Base-by-base conservation (phyloP, 148 eudicot species). In the Polygonum maritimum region DNA sequence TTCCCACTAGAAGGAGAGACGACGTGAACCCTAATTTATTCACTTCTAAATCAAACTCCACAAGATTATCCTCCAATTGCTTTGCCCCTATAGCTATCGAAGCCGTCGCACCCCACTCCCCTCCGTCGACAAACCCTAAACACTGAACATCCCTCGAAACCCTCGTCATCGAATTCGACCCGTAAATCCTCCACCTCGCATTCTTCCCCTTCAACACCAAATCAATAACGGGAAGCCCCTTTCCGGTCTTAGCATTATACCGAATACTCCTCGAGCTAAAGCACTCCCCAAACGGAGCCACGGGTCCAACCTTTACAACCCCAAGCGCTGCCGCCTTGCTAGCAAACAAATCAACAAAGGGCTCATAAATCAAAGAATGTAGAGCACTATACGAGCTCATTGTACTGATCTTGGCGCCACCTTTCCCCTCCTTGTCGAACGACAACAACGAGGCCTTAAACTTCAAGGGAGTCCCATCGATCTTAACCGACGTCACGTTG, bases 21-120 rank as follows among this genome's bases (percentile, higher is more conserved):
- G 83, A 80, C 9, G 85, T 86, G 11, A 89, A 86, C 33, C 91
- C 85, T 0, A 89, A 44, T 75, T 67, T 87, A 26, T 80, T 78
- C 1, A 62, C 15, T 12, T 71, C 87, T 15, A 87, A 78, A 81
- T 89, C 91, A 74, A 87, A 89, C 79, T 83, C 82, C 48, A 87
- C 57, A 2, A 87, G 70, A 76, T 83, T 83, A 74, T 87, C 86
- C 79, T 89, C 91, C 80, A 89, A 72, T 38, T 87, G 89, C 40
- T 79, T 78, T 48, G 85, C 82, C 5, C 89, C 88, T 0, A 87
- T 84, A 21, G 85, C 91, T 1, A 67, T 16, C 6, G 71, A 36
- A 15, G 44, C 0, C 12, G 5, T 22, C 2, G 70, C 3, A 58
- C 65, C 35, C 21, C 15, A 60, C 38, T 35, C 19, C 40, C 71